A percentile compares a stretch with the other conserved stretches of the same genome.
These are phyloP conservation scores for Boletus rubropictus DNA, from an alignment of 768 basidiomycete species.

Conservation along the genomic window DNA sequence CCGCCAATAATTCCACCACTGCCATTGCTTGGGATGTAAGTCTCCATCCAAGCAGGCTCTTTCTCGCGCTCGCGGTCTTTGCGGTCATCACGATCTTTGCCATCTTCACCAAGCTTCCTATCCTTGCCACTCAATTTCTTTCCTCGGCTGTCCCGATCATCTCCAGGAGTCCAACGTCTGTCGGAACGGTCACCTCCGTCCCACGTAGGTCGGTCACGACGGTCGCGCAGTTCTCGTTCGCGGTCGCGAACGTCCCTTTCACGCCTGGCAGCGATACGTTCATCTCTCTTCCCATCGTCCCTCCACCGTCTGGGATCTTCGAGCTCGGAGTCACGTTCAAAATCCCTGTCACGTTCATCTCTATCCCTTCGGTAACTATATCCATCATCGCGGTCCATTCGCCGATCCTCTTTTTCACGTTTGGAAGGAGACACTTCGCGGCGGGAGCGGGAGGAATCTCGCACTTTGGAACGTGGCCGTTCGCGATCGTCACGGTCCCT, in stretches of 20 bases:
- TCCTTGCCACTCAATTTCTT: conserved; percentile 60
- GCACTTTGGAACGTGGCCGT: conserved; percentile 55
- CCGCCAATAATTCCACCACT: conserved; percentile 60
- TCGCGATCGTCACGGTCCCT: conserved; percentile 60
- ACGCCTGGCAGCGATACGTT: conserved; percentile 60
- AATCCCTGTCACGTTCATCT: conserved; percentile 38
- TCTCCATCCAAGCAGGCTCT: conserved; percentile 92
- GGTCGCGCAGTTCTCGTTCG: conserved; percentile 31
- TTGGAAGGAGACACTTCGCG: conserved; percentile 52
- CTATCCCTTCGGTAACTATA: conserved; percentile 23
- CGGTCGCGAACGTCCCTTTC: conserved; percentile 40
- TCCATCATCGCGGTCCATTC: conserved; percentile 31
- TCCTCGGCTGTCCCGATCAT: conserved; percentile 62
- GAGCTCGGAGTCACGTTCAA: conserved; percentile 45
- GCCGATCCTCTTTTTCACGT: conserved; percentile 41
- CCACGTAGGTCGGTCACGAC: conserved; percentile 44
- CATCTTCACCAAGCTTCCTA: conserved; percentile 43
- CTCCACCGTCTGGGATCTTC: conserved; percentile 76
- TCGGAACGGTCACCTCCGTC: conserved; percentile 45
- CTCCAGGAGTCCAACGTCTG: conserved; percentile 51
- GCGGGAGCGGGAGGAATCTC: conserved; percentile 57
- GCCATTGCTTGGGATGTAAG: conserved; percentile 62
- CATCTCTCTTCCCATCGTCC: conserved; percentile 78
- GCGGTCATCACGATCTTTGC: conserved; percentile 44
- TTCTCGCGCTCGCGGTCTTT: conserved; percentile 64